Base-by-base conservation (phyloP, 2,329 filamentous ascomycete species). In the Trematosphaeria pertusa region DNA sequence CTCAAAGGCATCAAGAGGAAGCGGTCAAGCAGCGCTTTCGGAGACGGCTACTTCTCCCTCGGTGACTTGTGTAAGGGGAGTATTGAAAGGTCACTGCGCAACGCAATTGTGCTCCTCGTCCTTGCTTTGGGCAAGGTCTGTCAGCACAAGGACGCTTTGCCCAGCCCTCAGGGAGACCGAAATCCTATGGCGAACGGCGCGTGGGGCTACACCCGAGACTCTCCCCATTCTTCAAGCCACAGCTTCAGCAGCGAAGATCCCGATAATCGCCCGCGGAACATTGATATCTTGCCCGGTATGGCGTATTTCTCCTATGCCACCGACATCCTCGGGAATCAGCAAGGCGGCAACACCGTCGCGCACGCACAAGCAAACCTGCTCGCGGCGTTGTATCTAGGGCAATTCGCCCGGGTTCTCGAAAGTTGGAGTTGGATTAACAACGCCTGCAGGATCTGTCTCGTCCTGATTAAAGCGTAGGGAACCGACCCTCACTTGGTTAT, bases 121-220 rank as follows among this genome's bases (percentile, higher is more conserved):
- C 78, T 97, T 43, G 93, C 93, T 0, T 75, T 99, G 5, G 94
- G 94, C 14, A 91, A 91, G 63, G 88, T 97, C 10, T 93, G 89
- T 60, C 71, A 78, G 48, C 73, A 79, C 48, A 74, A 75, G 34
- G 65, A 74, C 3, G 74, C 76, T 14, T 61, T 87, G 9, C 81
- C 81, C 14, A 78, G 77, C 2, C 77, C 87, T 2, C 79, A 88
- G 6, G 78, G 77, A 12, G 79, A 83, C 48, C 71, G 66, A 38
- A 52, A 35, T 14, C 52, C 55, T 0, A 49, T 55, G 1, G 28
- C 50, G 1, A 41, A 40, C 10, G 43, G 39, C 37, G 52, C 61
- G 35, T 67, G 61, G 52, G 65, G 62, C 6, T 59, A 55, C 22
- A 48, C 54, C 40, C 46, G 53, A n/a, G 55, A 54, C 17, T 75